phyloP scores from a whole-genome alignment of 805 yeast species.

The Kurtzmaniella cleridarum region DNA sequence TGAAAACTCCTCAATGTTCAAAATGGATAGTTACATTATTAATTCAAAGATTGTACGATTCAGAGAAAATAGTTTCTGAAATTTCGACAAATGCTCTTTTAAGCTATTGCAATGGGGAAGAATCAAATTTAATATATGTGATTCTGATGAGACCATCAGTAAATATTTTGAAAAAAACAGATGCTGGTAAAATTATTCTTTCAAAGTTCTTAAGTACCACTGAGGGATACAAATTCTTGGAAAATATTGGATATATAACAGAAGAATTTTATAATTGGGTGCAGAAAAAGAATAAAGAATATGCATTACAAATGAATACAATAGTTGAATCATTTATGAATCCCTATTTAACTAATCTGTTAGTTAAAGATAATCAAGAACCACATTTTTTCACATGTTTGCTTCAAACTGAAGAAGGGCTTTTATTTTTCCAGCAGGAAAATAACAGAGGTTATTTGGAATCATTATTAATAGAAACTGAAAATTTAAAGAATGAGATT shows the following conservation, averaged over 20 bases:
- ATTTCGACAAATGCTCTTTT: conserved; percentile 17
- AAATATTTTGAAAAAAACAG: conserved; percentile 17
- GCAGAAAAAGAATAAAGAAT: conserved; percentile 37
- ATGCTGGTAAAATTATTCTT: conserved; percentile 41
- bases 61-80: conserved; percentile 26
- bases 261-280: conserved; percentile 68
- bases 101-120: conserved; percentile 11
- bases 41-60: conserved; percentile 67
- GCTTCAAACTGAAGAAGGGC: conserved; percentile 77
- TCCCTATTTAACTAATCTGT: conserved; percentile 17
- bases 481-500: neutral
- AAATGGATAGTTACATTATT: conserved; percentile 50
- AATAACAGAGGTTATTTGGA: conserved; percentile 41
- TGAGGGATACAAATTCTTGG: conserved; percentile 63
- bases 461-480: conserved; percentile 28
- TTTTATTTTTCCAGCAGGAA: conserved; percentile 44
- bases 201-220: conserved; percentile 61
- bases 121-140: conserved; percentile 42
- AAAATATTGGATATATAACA: conserved; percentile 54
- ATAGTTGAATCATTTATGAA: conserved; percentile 20
- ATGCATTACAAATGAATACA: conserved; percentile 44
- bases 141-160: conserved; percentile 54
- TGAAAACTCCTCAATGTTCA: conserved; percentile 29
- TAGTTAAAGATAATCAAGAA: conserved; percentile 5
- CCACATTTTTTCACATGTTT: conserved; percentile 75